Evolutionary conservation across 768 basidiomycete genomes (phyloP).

Genomic region (Bullera alba): DNA sequence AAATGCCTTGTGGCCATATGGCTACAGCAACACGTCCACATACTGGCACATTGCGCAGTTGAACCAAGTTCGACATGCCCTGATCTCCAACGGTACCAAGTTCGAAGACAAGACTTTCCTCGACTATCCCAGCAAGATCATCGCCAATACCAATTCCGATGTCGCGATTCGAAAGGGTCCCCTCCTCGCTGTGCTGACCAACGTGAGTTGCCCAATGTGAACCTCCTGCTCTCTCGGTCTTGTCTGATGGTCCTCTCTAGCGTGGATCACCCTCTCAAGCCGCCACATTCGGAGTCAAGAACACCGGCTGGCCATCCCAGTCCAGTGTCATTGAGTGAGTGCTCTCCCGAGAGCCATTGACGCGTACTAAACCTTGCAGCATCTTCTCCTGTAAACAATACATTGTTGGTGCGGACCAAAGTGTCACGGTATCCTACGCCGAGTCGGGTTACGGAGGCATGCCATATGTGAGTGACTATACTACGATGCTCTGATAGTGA

Average conservation of each 20-base stretch:
- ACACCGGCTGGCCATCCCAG: conserved; percentile 28
- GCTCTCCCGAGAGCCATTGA: not conserved
- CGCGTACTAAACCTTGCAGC: conserved; percentile 10
- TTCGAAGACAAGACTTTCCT: conserved; percentile 33
- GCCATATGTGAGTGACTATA: conserved; percentile 39
- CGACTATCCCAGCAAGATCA: conserved; percentile 19
- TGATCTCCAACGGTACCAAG: conserved; percentile 29
- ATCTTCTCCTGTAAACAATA: conserved; percentile 35
- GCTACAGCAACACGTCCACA: conserved; percentile 36
- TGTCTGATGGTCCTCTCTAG: not conserved
- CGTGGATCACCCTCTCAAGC: conserved; percentile 32
- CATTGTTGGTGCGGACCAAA: conserved; percentile 26
- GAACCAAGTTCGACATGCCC: conserved; percentile 32
- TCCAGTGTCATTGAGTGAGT: conserved; percentile 41
- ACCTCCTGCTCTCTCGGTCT: not conserved
- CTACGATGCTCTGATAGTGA: no score
- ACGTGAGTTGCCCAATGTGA: conserved; percentile 27
- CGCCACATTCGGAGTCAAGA: conserved; percentile 27
- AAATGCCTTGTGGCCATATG: conserved; percentile 37
- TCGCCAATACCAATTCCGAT: conserved; percentile 24
- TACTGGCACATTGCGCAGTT: conserved; percentile 33
- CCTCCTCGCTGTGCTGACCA: conserved; percentile 37
- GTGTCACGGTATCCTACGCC: conserved; percentile 35
- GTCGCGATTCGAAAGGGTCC: conserved; percentile 43
- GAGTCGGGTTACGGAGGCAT: conserved; percentile 37